Evolutionary conservation across 352 stramenopile genomes (phyloP), one percentile per base, ranked within the genome.

Genomic region (Pythium aphanidermatum): DNA sequence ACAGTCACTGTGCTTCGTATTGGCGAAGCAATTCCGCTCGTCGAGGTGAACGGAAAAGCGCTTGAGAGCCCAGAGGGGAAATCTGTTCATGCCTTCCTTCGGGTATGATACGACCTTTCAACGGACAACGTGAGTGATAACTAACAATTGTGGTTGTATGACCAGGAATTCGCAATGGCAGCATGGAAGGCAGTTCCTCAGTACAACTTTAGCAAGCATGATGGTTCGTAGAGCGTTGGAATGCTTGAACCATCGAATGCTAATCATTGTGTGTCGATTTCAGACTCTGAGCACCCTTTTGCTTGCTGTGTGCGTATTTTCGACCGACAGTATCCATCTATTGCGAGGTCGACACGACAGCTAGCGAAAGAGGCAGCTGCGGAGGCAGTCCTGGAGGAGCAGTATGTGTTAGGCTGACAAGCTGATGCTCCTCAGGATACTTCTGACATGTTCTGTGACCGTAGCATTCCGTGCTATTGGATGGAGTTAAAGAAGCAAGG

Each of bases 361-460:
- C 11, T 62, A 7, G 62, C 58, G n/a, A 65, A 63, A 33, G 44
- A 68, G 25, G 46, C 36, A 10, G 62, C 62, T 19, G 57, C 58
- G 0, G 57, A 65, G 19, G 35, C 46, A 12, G 53, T 59, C 8
- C 36, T 71, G 9, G 51, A 63, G 25, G 16, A 63, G 13, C 30
- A 51, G 53, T 70, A 43, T 19, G 54, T 42, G 23, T 2, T 20
- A 10, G n/a, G n/a, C n/a, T n/a, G n/a, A n/a, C n/a, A n/a, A n/a
- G n/a, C n/a, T n/a, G n/a, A n/a, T n/a, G n/a, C n/a, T n/a, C n/a
- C n/a, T n/a, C n/a, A n/a, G n/a, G 9, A 11, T 7, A 44, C 19
- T 11, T 25, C 37, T 44, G 37, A 12, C 10, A 44, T 44, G 16
- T 30, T 44, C 9, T 29, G 37, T 30, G 11, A 16, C 5, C 17